These are phyloP conservation scores for Cladosporium sp. DNA, from an alignment of 2,329 filamentous ascomycete species.

Conservation along the genomic window DNA sequence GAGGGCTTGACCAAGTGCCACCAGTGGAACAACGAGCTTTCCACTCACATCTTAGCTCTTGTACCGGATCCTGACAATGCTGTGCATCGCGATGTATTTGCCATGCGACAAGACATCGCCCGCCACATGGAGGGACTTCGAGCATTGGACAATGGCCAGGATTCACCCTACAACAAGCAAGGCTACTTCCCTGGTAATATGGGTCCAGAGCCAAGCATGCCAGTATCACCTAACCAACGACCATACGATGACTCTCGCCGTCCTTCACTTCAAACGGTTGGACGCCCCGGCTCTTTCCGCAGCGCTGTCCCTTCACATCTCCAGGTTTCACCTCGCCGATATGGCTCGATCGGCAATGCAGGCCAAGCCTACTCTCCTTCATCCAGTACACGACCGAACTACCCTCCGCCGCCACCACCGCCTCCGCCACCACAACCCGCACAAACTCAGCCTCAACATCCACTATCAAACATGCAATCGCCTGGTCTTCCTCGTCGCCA, in stretches of 20 bases:
- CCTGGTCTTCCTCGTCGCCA: constrained; percentile 75
- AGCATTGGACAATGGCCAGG: constrained; percentile 57
- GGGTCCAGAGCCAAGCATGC: constrained; percentile 35
- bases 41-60: constrained; percentile 67
- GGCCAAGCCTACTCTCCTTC: constrained; percentile 66
- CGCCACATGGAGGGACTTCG: constrained; percentile 58
- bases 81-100: constrained; percentile 67
- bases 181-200: constrained; percentile 37
- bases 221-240: constrained; percentile 82
- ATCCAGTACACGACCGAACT: constrained; percentile 59
- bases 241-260: constrained; percentile 79
- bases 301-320: constrained; percentile 79
- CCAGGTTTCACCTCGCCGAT: constrained; percentile 68
- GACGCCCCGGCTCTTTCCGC: constrained; percentile 65
- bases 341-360: constrained; percentile 74
- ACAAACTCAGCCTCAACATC: constrained; percentile 53
- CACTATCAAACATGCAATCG: constrained; percentile 53
- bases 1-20: constrained; percentile 74
- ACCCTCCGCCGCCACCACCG: constrained; percentile 58
- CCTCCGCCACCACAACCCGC: constrained; percentile 52
- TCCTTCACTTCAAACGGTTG: constrained; percentile 60
- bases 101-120: constrained; percentile 60
- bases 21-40: constrained; percentile 81
- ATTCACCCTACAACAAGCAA: constrained; percentile 44
- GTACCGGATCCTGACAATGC: constrained; percentile 72